phyloP scores from a whole-genome alignment of 768 basidiomycete genomes.

The Coprinopsis sp. region DNA sequence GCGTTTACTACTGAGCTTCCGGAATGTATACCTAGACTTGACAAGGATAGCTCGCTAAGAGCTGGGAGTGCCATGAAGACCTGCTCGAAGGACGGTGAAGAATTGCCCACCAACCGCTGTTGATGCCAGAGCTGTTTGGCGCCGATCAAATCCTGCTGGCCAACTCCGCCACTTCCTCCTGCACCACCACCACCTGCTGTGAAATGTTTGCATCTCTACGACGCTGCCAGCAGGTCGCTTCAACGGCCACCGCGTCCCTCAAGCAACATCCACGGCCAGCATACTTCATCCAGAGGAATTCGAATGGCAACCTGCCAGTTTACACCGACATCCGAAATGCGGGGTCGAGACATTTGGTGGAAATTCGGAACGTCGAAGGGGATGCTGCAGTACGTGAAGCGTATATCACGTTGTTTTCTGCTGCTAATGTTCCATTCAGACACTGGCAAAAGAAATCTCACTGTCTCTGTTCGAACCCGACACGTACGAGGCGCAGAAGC shows the following conservation, averaged over 20 bases:
- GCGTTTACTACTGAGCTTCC: too few species aligned
- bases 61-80: too few species aligned
- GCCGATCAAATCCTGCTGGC: background rate
- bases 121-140: background rate
- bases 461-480: constrained; percentile 44
- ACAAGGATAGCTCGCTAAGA: too few species aligned
- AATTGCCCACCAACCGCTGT: background rate
- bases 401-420: constrained; percentile 8
- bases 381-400: constrained; percentile 43
- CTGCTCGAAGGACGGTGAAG: background rate
- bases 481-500: constrained; percentile 42
- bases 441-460: constrained; percentile 53
- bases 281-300: constrained; percentile 66
- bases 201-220: background rate
- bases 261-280: constrained; percentile 10
- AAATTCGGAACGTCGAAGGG: constrained; percentile 68
- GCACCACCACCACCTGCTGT: constrained; percentile 1
- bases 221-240: constrained; percentile 13
- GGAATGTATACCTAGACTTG: too few species aligned
- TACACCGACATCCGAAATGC: constrained; percentile 71
- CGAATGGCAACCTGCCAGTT: constrained; percentile 64
- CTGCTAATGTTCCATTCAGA: constrained; percentile 31
- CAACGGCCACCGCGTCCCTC: constrained; percentile 13
- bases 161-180: background rate
- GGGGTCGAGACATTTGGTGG: constrained; percentile 52